Conservation (phyloP, 768 basidiomycete species). For the Suillus subaureus region DNA sequence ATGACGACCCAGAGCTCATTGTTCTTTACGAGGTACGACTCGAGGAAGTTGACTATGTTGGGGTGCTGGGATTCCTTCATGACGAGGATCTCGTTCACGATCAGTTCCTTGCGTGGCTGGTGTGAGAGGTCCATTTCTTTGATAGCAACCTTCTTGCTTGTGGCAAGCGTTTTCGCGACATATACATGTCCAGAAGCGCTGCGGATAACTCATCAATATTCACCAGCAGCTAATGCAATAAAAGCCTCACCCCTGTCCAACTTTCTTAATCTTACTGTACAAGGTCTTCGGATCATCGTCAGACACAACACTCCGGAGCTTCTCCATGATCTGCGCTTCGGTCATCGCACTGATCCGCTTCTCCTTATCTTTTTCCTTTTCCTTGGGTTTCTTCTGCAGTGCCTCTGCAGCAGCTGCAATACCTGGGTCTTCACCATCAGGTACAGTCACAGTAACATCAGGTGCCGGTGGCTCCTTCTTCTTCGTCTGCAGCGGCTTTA, state of each 20-base stretch:
- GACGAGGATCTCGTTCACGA: slow-evolving; percentile 97
- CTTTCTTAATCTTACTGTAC: slow-evolving; percentile 98
- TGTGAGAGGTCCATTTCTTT: slow-evolving; percentile 98
- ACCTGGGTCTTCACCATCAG: slow-evolving; percentile 44
- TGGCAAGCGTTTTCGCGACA: slow-evolving; percentile 88
- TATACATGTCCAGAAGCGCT: slow-evolving; percentile 98
- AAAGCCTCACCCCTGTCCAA: slow-evolving; percentile 89
- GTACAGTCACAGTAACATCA: slow-evolving; percentile 53
- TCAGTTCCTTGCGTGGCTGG: slow-evolving; percentile 95
- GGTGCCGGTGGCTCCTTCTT: slow-evolving; percentile 46
- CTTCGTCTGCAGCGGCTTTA: slow-evolving; percentile 82
- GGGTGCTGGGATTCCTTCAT: slow-evolving; percentile 99
- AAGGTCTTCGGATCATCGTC: slow-evolving; percentile 84
- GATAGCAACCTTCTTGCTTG: slow-evolving; percentile 90
- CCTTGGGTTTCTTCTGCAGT: slow-evolving; percentile 54
- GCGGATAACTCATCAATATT: slow-evolving; percentile 16
- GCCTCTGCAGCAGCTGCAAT: slow-evolving; percentile 74
- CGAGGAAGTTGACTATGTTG: slow-evolving; percentile 95
- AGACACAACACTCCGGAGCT: slow-evolving; percentile 85
- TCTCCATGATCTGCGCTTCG: slow-evolving; percentile 98
- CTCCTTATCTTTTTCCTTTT: slow-evolving; percentile 56
- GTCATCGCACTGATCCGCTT: slow-evolving; percentile 96
- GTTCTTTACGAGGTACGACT: slow-evolving; percentile 86
- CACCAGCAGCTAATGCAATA: slow-evolving; percentile 4
- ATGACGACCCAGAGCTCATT: slow-evolving; percentile 97